These are phyloP conservation scores for Aspergillus fischeri DNA, from an alignment of 2,329 filamentous ascomycete genomes.

Conservation along the genomic window DNA sequence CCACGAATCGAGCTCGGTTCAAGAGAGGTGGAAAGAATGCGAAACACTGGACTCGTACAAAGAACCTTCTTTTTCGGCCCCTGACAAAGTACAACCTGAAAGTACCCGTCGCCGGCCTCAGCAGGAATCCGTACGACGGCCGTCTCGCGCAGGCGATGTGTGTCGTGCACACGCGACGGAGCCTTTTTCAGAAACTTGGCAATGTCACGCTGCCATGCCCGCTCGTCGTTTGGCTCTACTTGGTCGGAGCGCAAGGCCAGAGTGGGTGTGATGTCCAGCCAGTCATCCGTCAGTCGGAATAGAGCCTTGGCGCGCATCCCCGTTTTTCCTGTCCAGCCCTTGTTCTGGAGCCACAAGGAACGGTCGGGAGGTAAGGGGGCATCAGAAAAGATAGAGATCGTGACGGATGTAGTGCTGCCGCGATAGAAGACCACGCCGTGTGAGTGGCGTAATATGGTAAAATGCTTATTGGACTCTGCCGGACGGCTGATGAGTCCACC, in stretches of 20 bases:
- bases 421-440: constrained; percentile 62
- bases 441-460: constrained; percentile 64
- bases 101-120: constrained; percentile 62
- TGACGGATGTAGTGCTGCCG: constrained; percentile 60
- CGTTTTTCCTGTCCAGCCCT: constrained; percentile 64
- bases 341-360: constrained; percentile 64
- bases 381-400: constrained; percentile 62
- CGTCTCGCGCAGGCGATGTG: constrained; percentile 58
- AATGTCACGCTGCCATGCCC: constrained; percentile 65
- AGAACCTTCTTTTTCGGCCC: constrained; percentile 55
- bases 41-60: constrained; percentile 64
- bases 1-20: constrained; percentile 60
- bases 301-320: constrained; percentile 65
- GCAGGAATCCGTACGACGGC: constrained; percentile 62
- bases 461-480: constrained; percentile 61
- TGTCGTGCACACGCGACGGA: constrained; percentile 40
- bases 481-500: constrained; percentile 62
- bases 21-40: constrained; percentile 62
- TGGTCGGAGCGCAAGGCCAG: constrained; percentile 46
- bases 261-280: constrained; percentile 65
- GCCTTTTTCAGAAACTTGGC: constrained; percentile 59
- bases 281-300: constrained; percentile 55
- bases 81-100: constrained; percentile 61
- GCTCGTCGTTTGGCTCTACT: constrained; percentile 55
- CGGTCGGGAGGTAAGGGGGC: constrained; percentile 53